Percentiles rank a stretch among this genome's conserved stretches.
Conservation (phyloP, 2,329 filamentous ascomycete genomes). For the Botrytis cinerea region DNA sequence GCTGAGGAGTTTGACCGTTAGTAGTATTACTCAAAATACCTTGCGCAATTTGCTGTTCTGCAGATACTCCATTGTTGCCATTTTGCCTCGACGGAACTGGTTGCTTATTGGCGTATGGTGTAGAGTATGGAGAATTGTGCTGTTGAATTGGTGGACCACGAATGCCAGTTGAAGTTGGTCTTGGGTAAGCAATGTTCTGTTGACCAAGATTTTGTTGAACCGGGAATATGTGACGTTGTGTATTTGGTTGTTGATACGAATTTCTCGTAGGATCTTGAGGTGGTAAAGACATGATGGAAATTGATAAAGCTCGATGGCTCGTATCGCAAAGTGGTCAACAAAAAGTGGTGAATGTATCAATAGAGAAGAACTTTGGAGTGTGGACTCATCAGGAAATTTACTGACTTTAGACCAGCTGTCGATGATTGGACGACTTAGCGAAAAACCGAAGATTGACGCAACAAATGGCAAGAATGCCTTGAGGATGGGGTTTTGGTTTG, state of each 20-base stretch:
- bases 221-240: constrained; percentile 29
- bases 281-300: constrained; percentile 37
- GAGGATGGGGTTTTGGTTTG: neutral
- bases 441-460: neutral
- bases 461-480: neutral
- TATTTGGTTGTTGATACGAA: constrained; percentile 26
- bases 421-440: constrained; percentile 6
- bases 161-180: constrained; percentile 35
- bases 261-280: constrained; percentile 34
- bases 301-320: constrained; percentile 17
- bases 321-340: constrained; percentile 24
- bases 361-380: constrained; percentile 23
- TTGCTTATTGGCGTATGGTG: constrained; percentile 37
- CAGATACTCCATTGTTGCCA: constrained; percentile 36
- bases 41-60: constrained; percentile 42
- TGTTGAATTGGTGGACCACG: constrained; percentile 33
- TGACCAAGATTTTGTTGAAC: constrained; percentile 34
- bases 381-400: constrained; percentile 25
- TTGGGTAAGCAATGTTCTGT: constrained; percentile 33
- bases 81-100: constrained; percentile 35
- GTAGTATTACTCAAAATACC: constrained; percentile 37
- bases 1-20: constrained; percentile 38
- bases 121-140: constrained; percentile 40
- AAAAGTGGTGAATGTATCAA: constrained; percentile 25
- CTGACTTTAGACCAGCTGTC: constrained; percentile 14